phyloP scores from a whole-genome alignment of 2,329 filamentous ascomycete species.

The Eutypella sp. region DNA sequence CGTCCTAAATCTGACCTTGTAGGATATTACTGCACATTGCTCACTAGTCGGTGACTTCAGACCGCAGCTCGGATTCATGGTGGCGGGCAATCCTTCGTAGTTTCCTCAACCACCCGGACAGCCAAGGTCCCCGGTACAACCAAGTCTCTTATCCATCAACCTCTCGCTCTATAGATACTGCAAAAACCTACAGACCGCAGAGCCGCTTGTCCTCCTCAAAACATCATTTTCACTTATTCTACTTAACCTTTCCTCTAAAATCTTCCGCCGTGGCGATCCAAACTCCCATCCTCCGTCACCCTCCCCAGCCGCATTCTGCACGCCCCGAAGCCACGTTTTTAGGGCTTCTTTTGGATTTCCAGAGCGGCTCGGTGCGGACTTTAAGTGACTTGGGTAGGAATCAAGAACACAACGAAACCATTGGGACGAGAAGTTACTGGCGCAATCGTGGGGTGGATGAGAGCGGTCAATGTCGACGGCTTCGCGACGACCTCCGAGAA shows the following conservation, averaged over 20 bases:
- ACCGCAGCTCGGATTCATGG: neutral
- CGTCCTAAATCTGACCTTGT: neutral
- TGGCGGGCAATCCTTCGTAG: neutral
- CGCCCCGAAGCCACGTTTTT: constrained; percentile 24
- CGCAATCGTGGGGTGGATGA: constrained; percentile 19
- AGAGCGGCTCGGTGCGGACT: constrained; percentile 16
- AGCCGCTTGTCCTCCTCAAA: neutral
- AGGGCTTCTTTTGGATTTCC: constrained; percentile 18
- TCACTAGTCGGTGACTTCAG: neutral
- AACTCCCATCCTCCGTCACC: constrained; percentile 24
- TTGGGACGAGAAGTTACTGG: constrained; percentile 24
- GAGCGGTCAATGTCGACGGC: constrained; percentile 53
- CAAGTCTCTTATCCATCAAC: neutral
- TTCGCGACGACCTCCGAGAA: constrained; percentile 44
- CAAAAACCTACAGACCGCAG: neutral
- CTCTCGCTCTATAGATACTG: neutral
- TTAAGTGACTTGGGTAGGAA: constrained; percentile 21
- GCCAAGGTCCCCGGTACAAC: neutral
- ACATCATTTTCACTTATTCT: neutral
- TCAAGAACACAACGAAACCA: constrained; percentile 20
- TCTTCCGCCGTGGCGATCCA: constrained; percentile 36
- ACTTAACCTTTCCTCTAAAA: neutral
- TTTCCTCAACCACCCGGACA: neutral
- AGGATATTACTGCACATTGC: neutral
- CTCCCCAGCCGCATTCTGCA: constrained; percentile 26